Base-by-base conservation (phyloP, 1,139 yeast genomes). In the Saccharomyces hybrid region DNA sequence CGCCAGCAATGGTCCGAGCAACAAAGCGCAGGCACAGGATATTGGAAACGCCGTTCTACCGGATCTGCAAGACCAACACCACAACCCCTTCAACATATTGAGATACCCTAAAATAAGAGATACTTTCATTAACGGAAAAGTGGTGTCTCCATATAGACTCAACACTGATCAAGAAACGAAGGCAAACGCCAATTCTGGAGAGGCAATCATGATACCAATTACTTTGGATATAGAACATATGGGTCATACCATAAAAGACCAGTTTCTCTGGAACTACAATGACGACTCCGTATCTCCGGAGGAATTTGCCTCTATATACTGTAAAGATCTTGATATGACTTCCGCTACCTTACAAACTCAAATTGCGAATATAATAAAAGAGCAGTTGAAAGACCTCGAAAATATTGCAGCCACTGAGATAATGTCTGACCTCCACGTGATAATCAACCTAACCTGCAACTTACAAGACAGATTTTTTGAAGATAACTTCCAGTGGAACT, bases 401-500 rank as follows among this genome's bases (percentile, higher is more conserved):
- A 78, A 83, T 20, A 75, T 80, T 20, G 83, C 89, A 20, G 81
- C 83, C 47, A 77, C 86, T 27, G 54, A 53, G 26, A 82, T 84
- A 27, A 72, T 83, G 4, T 86, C 88, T 9, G 85, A 81, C 52
- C 71, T 83, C 38, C 95, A 87, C 62, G 96, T 88, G 4, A 79
- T 93, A 5, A 80, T 93, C 47, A 88, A 89, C 60, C 72, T 93
- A 52, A 84, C 95, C 13, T 90, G 95, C 47, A 89, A 86, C 67
- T 75, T 93, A 58, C 90, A 90, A 62, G 88, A 88, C 65, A 85
- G 84, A 63, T 77, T 91, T 50, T 89, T 85, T 64, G 96, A 91
- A 64, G 99, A 93, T 71, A 86, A 88, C 66, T 85, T 93, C 61
- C 99, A 93, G 70, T 93, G 99, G 98, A 96, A 93, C 66, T 74